Base-by-base conservation (phyloP, 1,284 basidiomycete species). In the Puccinia triticina region DNA sequence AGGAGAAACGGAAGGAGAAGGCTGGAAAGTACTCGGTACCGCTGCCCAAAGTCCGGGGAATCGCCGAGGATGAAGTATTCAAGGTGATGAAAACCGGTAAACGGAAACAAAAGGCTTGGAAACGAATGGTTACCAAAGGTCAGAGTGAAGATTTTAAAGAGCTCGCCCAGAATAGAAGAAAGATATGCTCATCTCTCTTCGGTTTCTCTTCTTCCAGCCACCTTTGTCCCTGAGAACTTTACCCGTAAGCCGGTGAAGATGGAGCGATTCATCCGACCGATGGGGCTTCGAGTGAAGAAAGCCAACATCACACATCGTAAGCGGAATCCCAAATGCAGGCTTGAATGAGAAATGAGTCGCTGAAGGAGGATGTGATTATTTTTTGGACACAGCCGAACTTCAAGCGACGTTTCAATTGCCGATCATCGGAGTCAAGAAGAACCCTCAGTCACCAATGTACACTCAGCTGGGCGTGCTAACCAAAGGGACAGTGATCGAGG, bases 41-140 rank as follows among this genome's bases (percentile, higher is more conserved):
- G 2, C 87, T 99, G 84, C 96, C 97, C 73, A 97, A 96, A 88
- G 97, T 99, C 77, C 90, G 96, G 82, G 97, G 97, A 67, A 98
- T 99, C 85, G 96, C 96, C 26, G 97, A 99, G 88, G 97, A 99
- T 86, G 97, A 99, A 90, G 97, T 96, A 91, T 99, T 99, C 91
- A 98, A 97, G 90, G 97, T 99, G 50, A 91, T 99, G 90, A 94
- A 96, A 89, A 96, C 96, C 0, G 97, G 97, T 82, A 98, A 98
- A 90, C 93, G 91, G 87, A 98, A 96, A 89, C 92, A 91, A 87
- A 99, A 99, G 88, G 91, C 93, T 37, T 99, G 97, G 97, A 99
- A 99, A 89, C 91, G 97, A 85, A 98, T 99, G 96, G 94, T 99
- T 84, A 98, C 96, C 84, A 99, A 99, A 89, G 96, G 96, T 67